Percentiles rank a stretch among this genome's conserved stretches.
These are phyloP conservation scores for Coemansia sp. DNA, from an alignment of 192 early-diverging fungal genomes.

Conservation along the genomic window DNA sequence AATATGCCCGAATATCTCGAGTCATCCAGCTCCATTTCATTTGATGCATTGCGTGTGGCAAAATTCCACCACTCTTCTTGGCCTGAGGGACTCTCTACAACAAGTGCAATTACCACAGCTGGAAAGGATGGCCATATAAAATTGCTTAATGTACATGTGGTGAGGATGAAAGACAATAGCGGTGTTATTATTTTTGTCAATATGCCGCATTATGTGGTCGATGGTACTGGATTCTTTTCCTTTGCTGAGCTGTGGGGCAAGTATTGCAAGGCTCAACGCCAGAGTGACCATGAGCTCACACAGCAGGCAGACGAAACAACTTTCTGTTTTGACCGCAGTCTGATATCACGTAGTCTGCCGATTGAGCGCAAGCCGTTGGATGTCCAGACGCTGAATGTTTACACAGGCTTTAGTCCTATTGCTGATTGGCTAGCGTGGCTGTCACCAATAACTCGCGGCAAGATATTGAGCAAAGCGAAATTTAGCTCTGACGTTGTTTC, in stretches of 20 bases:
- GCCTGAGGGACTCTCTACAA: slow-evolving; percentile 31
- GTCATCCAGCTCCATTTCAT: slow-evolving; percentile 15
- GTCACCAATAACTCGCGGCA: slow-evolving; percentile 35
- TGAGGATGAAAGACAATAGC: slow-evolving; percentile 31
- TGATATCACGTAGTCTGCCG: slow-evolving; percentile 33
- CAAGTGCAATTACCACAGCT: slow-evolving; percentile 32
- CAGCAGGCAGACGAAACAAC: background rate
- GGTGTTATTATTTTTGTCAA: slow-evolving; percentile 43
- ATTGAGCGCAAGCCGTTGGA: slow-evolving; percentile 26
- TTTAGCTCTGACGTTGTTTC: slow-evolving; percentile 25
- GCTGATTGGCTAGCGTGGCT: slow-evolving; percentile 51
- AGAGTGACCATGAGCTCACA: background rate
- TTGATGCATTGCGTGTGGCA: slow-evolving; percentile 13
- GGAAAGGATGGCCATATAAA: slow-evolving; percentile 22
- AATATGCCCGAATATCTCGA: slow-evolving; percentile 52
- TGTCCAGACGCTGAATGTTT: slow-evolving; percentile 16
- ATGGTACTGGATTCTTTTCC: slow-evolving; percentile 43
- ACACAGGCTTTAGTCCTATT: slow-evolving; percentile 24
- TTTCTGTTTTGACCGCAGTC: slow-evolving; percentile 38
- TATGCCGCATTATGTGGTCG: slow-evolving; percentile 45
- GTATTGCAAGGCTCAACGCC: slow-evolving; percentile 17
- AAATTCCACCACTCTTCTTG: slow-evolving; percentile 44
- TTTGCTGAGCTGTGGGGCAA: slow-evolving; percentile 47
- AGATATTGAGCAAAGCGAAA: slow-evolving; percentile 28
- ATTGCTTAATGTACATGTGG: slow-evolving; percentile 30